Evolutionary conservation across 768 basidiomycete species (phyloP), one percentile per base, ranked within the genome.

Genomic region (Trametes villosa): DNA sequence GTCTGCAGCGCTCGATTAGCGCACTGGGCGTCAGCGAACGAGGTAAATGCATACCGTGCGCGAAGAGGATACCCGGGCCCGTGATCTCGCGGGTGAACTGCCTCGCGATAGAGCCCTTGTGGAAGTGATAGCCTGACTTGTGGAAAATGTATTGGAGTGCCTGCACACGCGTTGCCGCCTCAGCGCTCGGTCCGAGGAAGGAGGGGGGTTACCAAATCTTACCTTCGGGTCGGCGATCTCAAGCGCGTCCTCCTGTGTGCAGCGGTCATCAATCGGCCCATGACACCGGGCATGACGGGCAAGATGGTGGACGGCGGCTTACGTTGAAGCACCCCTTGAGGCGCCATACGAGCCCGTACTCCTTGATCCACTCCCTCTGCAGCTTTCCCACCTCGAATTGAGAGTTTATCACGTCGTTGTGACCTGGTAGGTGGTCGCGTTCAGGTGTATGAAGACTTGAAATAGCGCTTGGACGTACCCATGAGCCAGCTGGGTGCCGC

Each of bases 91-190:
- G 56, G 0, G 62, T 63, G 29, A 64, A 36, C 30, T 64, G 62
- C n/a, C 65, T 24, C 18, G 58, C 17, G 18, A 63, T 62, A 4
- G 12, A 41, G 36, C 51, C 22, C 65, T 84, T 69, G 20, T 53
- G 52, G 56, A 67, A 74, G 45, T 64, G 65, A 38, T 71, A 72
- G 34, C 69, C 68, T 0, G 71, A 67, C 33, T 65, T 67, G 30
- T 74, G 67, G 15, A 69, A 64, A 38, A 71, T 68, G 54, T 70
- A 65, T 55, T 74, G 72, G 12, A 72, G 51, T 0, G 70, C 71
- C 62, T 72, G 38, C 6, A 51, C 34, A 29, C 49, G 58, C 1
- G 38, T 51, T 4, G 57, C 9, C 7, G 30, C 36, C 41, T 55
- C 17, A 59, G n/a, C 15, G n/a, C 15, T 5, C 3, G 34, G 4